These are phyloP conservation scores for Kluyveromyces lactis DNA, from an alignment of 805 yeast species.

Conservation along the genomic window DNA sequence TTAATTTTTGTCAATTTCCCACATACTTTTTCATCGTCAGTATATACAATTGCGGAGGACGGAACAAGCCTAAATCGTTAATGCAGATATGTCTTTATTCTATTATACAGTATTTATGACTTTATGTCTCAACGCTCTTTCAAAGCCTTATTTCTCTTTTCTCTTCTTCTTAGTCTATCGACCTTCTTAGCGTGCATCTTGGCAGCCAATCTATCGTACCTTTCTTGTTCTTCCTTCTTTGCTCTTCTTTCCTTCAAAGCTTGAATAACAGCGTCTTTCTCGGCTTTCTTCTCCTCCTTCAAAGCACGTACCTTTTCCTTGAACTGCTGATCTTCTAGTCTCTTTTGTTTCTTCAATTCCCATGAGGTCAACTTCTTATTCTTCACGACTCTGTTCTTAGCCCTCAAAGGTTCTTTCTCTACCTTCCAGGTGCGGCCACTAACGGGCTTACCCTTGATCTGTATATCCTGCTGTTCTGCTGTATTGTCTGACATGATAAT, in stretches of 20 bases:
- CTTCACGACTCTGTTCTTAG: slow-evolving; percentile 49
- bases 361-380: slow-evolving; percentile 41
- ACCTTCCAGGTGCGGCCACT: slow-evolving; percentile 70
- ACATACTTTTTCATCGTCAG: background rate
- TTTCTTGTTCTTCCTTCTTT: slow-evolving; percentile 78
- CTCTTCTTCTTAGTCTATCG: slow-evolving; percentile 82
- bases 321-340: slow-evolving; percentile 54
- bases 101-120: no score
- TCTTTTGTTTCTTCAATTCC: slow-evolving; percentile 58
- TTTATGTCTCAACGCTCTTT: slow-evolving; percentile 61
- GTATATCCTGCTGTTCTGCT: background rate
- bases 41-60: no score
- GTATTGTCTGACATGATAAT: background rate
- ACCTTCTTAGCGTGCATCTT: slow-evolving; percentile 90
- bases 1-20: background rate
- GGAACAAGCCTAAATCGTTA: no score
- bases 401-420: slow-evolving; percentile 59
- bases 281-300: slow-evolving; percentile 68
- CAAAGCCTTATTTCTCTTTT: slow-evolving; percentile 88
- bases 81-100: no score
- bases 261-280: slow-evolving; percentile 43
- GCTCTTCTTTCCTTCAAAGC: slow-evolving; percentile 66
- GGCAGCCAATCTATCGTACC: slow-evolving; percentile 72
- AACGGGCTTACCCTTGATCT: slow-evolving; percentile 41
- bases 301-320: slow-evolving; percentile 64